Evolutionary conservation across 768 basidiomycete genomes (phyloP).

Genomic region (Porphyrellus cyaneotinctus): DNA sequence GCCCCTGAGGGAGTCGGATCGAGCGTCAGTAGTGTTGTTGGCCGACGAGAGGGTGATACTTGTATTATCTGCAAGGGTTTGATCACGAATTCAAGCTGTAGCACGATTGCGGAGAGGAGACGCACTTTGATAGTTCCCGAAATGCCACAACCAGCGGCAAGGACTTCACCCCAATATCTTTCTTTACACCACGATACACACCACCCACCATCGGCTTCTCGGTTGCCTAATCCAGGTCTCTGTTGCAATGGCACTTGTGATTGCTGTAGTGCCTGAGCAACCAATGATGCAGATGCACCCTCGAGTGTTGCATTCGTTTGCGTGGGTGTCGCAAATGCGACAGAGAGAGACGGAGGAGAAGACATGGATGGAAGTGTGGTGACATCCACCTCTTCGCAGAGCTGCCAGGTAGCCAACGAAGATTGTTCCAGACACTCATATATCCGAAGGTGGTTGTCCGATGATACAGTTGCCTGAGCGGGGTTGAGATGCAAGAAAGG

Average conservation of each 20-base stretch:
- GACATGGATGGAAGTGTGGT: constrained; percentile 44
- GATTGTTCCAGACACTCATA: constrained; percentile 87
- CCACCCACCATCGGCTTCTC: constrained; percentile 91
- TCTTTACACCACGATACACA: constrained; percentile 95
- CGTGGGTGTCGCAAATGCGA: constrained; percentile 67
- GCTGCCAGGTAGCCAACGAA: constrained; percentile 66
- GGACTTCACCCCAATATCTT: constrained; percentile 88
- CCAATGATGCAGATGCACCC: constrained; percentile 52
- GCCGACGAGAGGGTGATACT: constrained; percentile 63
- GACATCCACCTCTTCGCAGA: constrained; percentile 75
- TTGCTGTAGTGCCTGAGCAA: constrained; percentile 63
- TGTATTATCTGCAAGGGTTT: constrained; percentile 59
- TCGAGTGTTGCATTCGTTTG: constrained; percentile 55
- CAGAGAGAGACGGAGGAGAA: constrained; percentile 45
- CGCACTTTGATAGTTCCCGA: constrained; percentile 74
- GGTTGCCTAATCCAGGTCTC: constrained; percentile 49
- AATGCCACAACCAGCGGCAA: constrained; percentile 73
- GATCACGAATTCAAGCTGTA: neutral
- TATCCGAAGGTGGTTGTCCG: constrained; percentile 82
- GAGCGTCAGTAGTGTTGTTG: constrained; percentile 57
- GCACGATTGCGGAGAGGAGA: neutral
- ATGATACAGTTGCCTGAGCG: constrained; percentile 76
- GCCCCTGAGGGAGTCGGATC: constrained; percentile 36
- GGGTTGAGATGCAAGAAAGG: neutral
- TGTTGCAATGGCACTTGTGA: constrained; percentile 32